Conservation (phyloP, 225 moss, liverwort and hornwort genomes). For the Polytrichum formosum region DNA sequence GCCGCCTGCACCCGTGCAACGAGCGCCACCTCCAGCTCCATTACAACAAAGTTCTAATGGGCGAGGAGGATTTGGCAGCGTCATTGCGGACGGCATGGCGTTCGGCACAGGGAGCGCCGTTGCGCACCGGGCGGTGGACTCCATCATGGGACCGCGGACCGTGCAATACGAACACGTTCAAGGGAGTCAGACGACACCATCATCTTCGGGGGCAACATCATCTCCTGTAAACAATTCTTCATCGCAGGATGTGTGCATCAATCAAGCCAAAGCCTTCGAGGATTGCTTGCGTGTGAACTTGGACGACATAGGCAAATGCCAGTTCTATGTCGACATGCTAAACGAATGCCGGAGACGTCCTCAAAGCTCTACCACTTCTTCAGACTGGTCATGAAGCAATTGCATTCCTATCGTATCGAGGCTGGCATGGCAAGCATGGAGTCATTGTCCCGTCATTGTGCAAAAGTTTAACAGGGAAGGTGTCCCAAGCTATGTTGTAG, state of each 20-base stretch:
- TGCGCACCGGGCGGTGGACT: conserved; percentile 50
- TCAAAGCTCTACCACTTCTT: neutral
- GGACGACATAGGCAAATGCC: conserved; percentile 43
- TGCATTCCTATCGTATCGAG: neutral
- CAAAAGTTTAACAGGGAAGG: too few species aligned
- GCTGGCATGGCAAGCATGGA: too few species aligned
- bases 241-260: conserved; percentile 13
- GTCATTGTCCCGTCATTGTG: too few species aligned
- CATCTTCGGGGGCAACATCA: neutral
- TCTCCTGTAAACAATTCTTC: conserved; percentile 1
- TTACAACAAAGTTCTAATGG: conserved; percentile 21
- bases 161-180: conserved; percentile 36
- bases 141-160: conserved; percentile 41
- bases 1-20: conserved; percentile 17
- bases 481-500: too few species aligned
- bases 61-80: conserved; percentile 36
- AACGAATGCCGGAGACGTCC: conserved; percentile 18
- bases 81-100: conserved; percentile 50
- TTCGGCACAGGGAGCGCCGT: conserved; percentile 50
- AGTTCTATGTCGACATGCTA: conserved; percentile 51
- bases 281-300: conserved; percentile 49
- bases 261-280: conserved; percentile 37
- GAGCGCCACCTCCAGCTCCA: conserved; percentile 16
- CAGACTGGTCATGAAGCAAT: conserved; percentile 6
- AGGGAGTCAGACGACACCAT: conserved; percentile 14